Base-by-base conservation (phyloP, 2,329 filamentous ascomycete genomes). In the Neospermospora avenae region DNA sequence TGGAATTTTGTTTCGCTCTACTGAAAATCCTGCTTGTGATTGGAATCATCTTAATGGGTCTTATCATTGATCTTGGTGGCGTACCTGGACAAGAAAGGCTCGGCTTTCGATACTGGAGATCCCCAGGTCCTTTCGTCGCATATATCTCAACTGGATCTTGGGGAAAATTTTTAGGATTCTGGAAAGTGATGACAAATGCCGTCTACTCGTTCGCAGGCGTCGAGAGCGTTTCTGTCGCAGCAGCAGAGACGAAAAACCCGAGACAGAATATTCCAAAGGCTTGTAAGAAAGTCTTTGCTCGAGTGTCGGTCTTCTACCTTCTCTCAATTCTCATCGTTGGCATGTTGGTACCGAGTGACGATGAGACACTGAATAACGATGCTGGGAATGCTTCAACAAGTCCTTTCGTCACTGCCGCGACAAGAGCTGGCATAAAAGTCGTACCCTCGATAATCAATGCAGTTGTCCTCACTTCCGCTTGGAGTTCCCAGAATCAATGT, bases 391-490 rank as follows among this genome's bases (percentile, higher is more conserved):
- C 81, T 2, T 79, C 80, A 1, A 77, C 81, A 69, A 77, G 73
- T 6, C 87, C 86, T 11, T 90, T 87, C 68, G 88, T 93, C 61
- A 89, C 92, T 63, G 89, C 88, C 18, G 85, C 87, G 39, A 79
- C 81, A 11, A 81, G 84, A 31, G 89, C 88, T 2, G 84, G 86
- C 0, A 86, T 92, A 59, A 79, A 77, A 4, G 86, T 81, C 6
- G 81, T 92, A 4, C 86, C 88, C 0, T 85, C 84, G 5, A 82
- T 93, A 57, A 86, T 93, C 74, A 93, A 93, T 71, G 89, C 88
- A 37, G 79, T 92, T 25, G 86, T 93, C 66, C 80, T 92, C 65
- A 89, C 86, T 0, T 88, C 86, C 0, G 88, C 86, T 0, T 87
- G 84, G 75, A 90, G 87, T 0, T 81, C 87, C 0, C 85, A 83